Percentiles rank a stretch among this genome's conserved stretches.
These are phyloP conservation scores for Cicer judaicum DNA, from an alignment of 306 rosid genomes.

Conservation along the genomic window DNA sequence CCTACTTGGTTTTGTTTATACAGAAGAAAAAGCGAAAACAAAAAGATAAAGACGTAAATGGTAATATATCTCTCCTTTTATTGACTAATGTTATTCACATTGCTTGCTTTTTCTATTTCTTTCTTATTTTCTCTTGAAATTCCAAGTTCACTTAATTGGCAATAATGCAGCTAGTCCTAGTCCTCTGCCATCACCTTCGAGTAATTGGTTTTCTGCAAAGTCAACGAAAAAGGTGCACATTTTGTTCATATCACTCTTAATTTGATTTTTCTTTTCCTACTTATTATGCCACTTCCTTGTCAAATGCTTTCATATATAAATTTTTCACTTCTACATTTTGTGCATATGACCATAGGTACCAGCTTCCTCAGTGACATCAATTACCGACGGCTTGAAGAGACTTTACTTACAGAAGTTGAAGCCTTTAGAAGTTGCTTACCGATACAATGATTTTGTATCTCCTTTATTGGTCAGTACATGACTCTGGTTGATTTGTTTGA, in stretches of 20 bases:
- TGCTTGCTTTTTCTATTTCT: slow-evolving; percentile 12
- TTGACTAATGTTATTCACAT: slow-evolving; percentile 8
- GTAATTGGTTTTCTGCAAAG: slow-evolving; percentile 75
- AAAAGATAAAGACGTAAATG: slow-evolving; percentile 54
- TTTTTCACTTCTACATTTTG: slow-evolving; percentile 16
- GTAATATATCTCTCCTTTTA: slow-evolving; percentile 53
- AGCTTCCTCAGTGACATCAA: slow-evolving; percentile 82
- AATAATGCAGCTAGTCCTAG: slow-evolving; percentile 59
- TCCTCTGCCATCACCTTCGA: slow-evolving; percentile 55
- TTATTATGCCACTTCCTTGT: not conserved
- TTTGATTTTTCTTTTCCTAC: not conserved
- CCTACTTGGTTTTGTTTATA: slow-evolving; percentile 34
- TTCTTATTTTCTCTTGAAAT: slow-evolving; percentile 27
- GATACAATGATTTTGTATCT: slow-evolving; percentile 83
- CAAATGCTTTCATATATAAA: not conserved
- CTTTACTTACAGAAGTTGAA: slow-evolving; percentile 89
- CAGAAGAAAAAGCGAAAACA: slow-evolving; percentile 70
- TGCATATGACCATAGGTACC: slow-evolving; percentile 57
- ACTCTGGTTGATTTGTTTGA: not conserved
- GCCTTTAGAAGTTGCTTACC: slow-evolving; percentile 85
- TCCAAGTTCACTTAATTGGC: slow-evolving; percentile 29
- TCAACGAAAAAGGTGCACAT: slow-evolving; percentile 65
- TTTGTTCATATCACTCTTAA: not conserved
- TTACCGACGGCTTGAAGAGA: slow-evolving; percentile 83
- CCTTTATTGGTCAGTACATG: slow-evolving; percentile 68